Base-by-base conservation (phyloP, 306 rosid species). In the Fragaria vesca region DNA sequence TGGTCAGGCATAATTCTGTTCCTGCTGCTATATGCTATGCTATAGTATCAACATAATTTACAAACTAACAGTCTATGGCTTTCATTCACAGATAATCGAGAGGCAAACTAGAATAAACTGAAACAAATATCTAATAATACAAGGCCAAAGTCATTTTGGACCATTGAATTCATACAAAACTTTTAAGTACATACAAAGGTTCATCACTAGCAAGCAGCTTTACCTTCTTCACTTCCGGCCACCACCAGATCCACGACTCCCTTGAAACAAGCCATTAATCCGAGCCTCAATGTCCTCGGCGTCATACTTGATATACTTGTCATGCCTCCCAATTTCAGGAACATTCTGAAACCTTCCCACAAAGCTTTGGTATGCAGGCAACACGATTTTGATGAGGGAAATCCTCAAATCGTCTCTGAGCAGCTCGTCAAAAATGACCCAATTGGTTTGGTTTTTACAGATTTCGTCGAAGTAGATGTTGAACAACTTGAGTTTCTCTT, bases 361-460 rank as follows among this genome's bases (percentile, higher is more conserved):
- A 77, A 95, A 95, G 83, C 68, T 90, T 32, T 80, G 87, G 77
- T 95, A 95, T 0, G 97, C 94, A 0, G 99, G 97, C 47, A 87
- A 43, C 87, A 95, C 57, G 15, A 80, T 45, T 75, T 89, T 90
- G 68, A 72, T 83, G 18, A 95, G 80, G 9, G 97, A 78, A 69
- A 81, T 87, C 79, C 88, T 85, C 69, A 91, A 78, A 38, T 93
- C 97, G 68, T 88, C 99, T 63, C 90, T 93, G 12, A 91, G 84
- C 68, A 88, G 98, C 48, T 86, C 90, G 69, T 95, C 97, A 65
- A 76, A 93, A 9, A 93, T 77, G 24, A 86, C 79, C 99, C 96
- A 95, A 4, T 83, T 78, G 58, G 91, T 87, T 51, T 95, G 99
- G 72, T 46, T 73, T 79, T 83, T 85, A 83, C 96, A 93, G 67